Evolutionary conservation across 2,329 filamentous ascomycete genomes (phyloP).

Genomic region (Pestalotiopsis sp.): DNA sequence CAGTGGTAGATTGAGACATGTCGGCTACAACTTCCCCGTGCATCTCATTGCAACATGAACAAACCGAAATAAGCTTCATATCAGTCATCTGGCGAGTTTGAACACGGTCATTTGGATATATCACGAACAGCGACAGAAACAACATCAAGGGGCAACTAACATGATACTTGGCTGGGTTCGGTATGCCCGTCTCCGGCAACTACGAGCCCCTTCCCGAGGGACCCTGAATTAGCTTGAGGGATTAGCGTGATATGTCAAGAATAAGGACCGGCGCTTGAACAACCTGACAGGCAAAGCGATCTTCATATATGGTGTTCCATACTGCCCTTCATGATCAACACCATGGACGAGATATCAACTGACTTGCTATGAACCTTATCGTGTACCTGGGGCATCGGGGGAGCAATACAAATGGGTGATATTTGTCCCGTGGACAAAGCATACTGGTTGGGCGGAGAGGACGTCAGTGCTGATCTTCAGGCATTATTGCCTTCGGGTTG

Average conservation of each 20-base stretch:
- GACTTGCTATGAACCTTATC: too few relatives aligned
- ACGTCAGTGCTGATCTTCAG: too few relatives aligned
- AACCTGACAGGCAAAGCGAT: not conserved
- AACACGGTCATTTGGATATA: not conserved
- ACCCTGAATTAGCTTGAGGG: slow-evolving; percentile 1
- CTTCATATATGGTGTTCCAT: not conserved
- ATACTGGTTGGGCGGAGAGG: too few relatives aligned
- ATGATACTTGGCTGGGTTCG: not conserved
- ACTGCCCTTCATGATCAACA: not conserved
- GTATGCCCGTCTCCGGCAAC: slow-evolving; percentile 5
- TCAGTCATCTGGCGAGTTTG: not conserved
- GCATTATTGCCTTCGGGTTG: too few relatives aligned
- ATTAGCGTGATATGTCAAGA: slow-evolving; percentile 3
- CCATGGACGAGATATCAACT: not conserved
- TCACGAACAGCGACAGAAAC: not conserved
- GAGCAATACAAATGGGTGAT: too few relatives aligned
- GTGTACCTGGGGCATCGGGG: too few relatives aligned
- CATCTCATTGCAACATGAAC: not conserved
- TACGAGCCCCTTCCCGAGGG: slow-evolving; percentile 1
- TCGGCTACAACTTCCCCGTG: not conserved
- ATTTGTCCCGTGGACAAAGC: too few relatives aligned
- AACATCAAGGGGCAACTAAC: not conserved
- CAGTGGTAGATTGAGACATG: not conserved
- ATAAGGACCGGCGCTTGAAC: not conserved
- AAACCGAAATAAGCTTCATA: not conserved